Conservation (phyloP, 2,329 filamentous ascomycete genomes). For the Fusarium sp. region DNA sequence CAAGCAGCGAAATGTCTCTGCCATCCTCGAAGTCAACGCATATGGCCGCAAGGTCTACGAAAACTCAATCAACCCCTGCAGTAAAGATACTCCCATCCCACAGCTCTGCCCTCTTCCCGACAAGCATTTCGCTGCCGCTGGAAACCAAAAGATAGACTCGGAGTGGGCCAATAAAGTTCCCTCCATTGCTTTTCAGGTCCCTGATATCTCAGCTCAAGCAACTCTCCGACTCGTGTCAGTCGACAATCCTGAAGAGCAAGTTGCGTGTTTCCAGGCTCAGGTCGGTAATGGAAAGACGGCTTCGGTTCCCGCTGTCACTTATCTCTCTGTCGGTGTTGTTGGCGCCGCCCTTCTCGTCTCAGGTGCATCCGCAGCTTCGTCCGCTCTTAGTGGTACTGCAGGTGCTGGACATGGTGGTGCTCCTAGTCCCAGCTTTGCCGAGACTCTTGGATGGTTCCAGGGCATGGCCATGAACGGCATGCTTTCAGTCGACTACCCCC, state of each 20-base stretch:
- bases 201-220: constrained; percentile 88
- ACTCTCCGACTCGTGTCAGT: constrained; percentile 78
- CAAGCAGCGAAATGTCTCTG: constrained; percentile 82
- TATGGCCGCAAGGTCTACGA: constrained; percentile 87
- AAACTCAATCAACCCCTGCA: constrained; percentile 87
- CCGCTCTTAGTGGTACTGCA: constrained; percentile 65
- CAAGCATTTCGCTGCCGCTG: constrained; percentile 78
- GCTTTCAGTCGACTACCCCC: constrained; percentile 89
- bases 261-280: constrained; percentile 85
- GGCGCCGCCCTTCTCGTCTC: constrained; percentile 83
- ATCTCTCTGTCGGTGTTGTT: constrained; percentile 84
- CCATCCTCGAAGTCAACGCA: constrained; percentile 79
- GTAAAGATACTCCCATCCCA: constrained; percentile 70
- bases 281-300: constrained; percentile 91
- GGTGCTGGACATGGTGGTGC: constrained; percentile 68
- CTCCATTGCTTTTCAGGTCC: constrained; percentile 87
- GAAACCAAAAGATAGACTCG: constrained; percentile 77
- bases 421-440: constrained; percentile 84
- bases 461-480: constrained; percentile 95
- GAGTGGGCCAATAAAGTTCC: constrained; percentile 82
- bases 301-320: constrained; percentile 79
- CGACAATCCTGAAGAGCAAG: constrained; percentile 64
- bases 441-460: constrained; percentile 92
- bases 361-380: constrained; percentile 75
- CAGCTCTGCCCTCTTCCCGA: constrained; percentile 87